phyloP scores from a whole-genome alignment of 345 rosid species.

The Aquilaria yunnanensis region DNA sequence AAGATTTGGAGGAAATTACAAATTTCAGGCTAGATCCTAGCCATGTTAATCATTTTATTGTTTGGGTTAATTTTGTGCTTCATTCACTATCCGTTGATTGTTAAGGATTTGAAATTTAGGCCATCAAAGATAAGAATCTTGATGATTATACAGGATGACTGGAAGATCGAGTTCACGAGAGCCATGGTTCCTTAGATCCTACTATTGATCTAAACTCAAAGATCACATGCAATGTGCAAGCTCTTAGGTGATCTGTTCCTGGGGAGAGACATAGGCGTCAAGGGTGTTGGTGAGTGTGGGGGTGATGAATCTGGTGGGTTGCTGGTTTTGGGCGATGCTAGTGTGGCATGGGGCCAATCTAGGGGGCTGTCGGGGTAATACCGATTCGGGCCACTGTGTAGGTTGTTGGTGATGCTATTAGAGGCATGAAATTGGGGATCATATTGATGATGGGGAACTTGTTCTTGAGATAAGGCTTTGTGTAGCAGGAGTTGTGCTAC shows the following conservation, averaged over 20 bases:
- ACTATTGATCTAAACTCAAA: conserved; percentile 69
- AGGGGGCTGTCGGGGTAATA: conserved; percentile 91
- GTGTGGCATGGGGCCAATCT: conserved; percentile 68
- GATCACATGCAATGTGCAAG: conserved; percentile 62
- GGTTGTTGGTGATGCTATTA: conserved; percentile 58
- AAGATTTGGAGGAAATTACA: conserved; percentile 32
- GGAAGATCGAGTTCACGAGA: conserved; percentile 73
- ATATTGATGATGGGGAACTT: conserved; percentile 80
- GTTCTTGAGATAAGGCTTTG: conserved; percentile 32
- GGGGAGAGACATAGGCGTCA: conserved; percentile 45
- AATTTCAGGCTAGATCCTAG: conserved; percentile 48
- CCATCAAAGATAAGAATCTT: conserved; percentile 54
- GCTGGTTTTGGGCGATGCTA: background rate
- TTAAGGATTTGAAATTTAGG: conserved; percentile 48
- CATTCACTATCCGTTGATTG: conserved; percentile 51
- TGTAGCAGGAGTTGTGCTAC: too few relatives aligned
- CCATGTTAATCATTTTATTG: conserved; percentile 63
- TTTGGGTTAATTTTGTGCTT: conserved; percentile 56
- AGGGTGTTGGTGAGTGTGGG: conserved; percentile 55
- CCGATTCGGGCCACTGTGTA: conserved; percentile 77
- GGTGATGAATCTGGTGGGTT: too few relatives aligned
- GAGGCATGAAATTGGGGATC: conserved; percentile 64
- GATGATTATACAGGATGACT: conserved; percentile 68
- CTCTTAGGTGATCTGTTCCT: conserved; percentile 73
- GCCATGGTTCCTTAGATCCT: conserved; percentile 89